phyloP scores from a whole-genome alignment of 169 alveolate genomes.

The Toxoplasma gondii region DNA sequence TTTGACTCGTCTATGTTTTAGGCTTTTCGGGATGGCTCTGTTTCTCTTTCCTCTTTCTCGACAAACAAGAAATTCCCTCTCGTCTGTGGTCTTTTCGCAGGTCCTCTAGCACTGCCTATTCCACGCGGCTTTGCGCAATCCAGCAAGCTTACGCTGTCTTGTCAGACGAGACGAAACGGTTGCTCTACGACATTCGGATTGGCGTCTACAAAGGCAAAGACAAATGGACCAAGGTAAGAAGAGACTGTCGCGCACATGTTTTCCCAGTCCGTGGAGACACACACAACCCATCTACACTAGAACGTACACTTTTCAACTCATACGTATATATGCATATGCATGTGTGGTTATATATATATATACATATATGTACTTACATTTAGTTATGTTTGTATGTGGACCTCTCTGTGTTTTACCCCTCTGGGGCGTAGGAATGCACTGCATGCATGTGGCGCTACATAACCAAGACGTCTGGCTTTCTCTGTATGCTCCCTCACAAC shows the following conservation, averaged over 20 bases:
- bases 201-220: neutral
- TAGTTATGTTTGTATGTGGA: no score
- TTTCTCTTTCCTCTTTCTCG: neutral
- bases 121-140: neutral
- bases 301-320: neutral
- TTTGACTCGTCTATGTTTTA: no score
- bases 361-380: no score
- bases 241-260: neutral
- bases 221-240: neutral
- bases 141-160: slow-evolving; percentile 33
- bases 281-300: neutral
- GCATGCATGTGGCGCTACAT: no score
- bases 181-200: neutral
- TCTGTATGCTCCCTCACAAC: no score
- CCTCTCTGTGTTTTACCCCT: no score
- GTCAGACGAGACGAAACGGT: slow-evolving; percentile 31
- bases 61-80: neutral
- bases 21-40: neutral
- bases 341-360: no score
- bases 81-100: neutral
- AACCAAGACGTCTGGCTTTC: no score
- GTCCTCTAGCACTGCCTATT: neutral
- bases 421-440: no score
- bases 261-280: neutral
- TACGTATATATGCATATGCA: no score